These are phyloP conservation scores for Saposhnikovia divaricata DNA, from an alignment of 129 eudicot species.

Conservation along the genomic window DNA sequence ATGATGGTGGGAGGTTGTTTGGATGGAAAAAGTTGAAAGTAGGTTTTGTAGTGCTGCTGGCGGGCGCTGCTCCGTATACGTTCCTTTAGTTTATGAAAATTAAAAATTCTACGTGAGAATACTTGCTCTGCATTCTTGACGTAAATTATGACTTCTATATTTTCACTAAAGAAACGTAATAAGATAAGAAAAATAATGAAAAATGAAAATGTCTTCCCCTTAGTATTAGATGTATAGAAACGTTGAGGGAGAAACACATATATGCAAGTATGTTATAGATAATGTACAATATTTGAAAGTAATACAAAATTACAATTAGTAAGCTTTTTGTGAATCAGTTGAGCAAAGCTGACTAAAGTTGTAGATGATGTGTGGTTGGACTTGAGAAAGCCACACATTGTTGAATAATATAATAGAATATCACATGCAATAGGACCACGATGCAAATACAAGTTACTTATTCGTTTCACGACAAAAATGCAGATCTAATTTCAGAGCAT, in stretches of 20 bases:
- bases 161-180: too few relatives aligned
- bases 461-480: neutral
- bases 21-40: neutral
- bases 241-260: too few relatives aligned
- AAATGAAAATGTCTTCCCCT: too few relatives aligned
- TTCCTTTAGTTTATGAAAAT: too few relatives aligned
- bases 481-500: neutral
- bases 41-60: slow-evolving; percentile 2
- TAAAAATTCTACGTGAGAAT: neutral
- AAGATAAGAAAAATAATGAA: too few relatives aligned
- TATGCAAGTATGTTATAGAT: too few relatives aligned
- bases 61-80: neutral
- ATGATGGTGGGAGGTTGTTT: neutral
- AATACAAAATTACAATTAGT: too few relatives aligned
- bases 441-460: neutral
- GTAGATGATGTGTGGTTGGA: neutral
- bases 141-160: too few relatives aligned
- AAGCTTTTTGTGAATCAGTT: neutral
- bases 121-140: neutral
- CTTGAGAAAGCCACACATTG: neutral
- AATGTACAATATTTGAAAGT: too few relatives aligned
- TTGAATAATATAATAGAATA: neutral
- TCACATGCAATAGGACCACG: too few relatives aligned
- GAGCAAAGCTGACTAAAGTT: slow-evolving; percentile 2
- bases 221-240: too few relatives aligned